Evolutionary conservation across 345 rosid genomes (phyloP), one percentile per base, ranked within the genome.

Genomic region (Aegle marmelos): DNA sequence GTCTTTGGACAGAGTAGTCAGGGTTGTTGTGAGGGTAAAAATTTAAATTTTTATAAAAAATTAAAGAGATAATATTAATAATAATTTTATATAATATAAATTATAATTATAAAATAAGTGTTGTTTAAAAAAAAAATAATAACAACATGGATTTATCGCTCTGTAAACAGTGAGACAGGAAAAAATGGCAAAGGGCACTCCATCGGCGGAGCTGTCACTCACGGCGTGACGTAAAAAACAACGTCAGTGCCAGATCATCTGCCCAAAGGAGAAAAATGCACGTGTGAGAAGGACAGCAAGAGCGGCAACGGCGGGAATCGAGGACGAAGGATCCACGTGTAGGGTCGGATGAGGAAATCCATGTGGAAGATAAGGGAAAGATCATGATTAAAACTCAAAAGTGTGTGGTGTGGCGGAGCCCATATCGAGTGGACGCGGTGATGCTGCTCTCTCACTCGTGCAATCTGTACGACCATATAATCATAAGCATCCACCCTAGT

Each of bases 171-270:
- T 45, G 13, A 45, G 13, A 45, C 16, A 11, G 50, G 50, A 17
- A 3, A 45, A 41, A 45, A 45, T 45, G 50, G 50, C 50, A 3
- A 13, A 10, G 33, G 8, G 22, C 7, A 54, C 17, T 56, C 2
- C 0, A 31, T 28, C 1, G n/a, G 24, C 75, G n/a, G 62, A 45
- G n/a, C n/a, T 2, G 34, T 73, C 34, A 24, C 34, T 73, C 25
- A 59, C 66, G 28, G 76, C 17, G 39, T 74, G 77, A 74, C 77
- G 71, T 27, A 57, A 14, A 50, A 33, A 7, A 31, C 11, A 34
- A 83, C 83, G 83, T 83, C 80, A 79, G 41, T 48, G 74, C 53
- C 60, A 69, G 76, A 19, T 83, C 72, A 79, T 41, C 76, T 48
- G 56, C 19, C 21, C 69, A 63, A 27, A 19, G 9, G 37, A 57